Base-by-base conservation (phyloP, 2,329 filamentous ascomycete species). In the Graphiopsis chlorocephala region DNA sequence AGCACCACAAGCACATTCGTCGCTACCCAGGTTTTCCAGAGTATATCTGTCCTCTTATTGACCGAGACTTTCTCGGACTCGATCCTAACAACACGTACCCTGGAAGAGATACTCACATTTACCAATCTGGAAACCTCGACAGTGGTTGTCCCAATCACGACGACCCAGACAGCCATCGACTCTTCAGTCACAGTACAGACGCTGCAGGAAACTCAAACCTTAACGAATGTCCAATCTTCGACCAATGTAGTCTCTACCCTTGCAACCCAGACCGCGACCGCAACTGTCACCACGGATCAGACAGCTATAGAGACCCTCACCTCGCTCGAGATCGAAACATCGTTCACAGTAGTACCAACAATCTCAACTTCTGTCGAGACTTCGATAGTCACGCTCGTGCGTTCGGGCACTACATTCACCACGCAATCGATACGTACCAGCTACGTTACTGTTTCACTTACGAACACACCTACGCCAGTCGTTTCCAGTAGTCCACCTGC, bases 371-470 rank as follows among this genome's bases (percentile, higher is more conserved):
- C 50, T 20, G 6, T 53, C 10, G 56, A 64, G 26, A 48, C 50
- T 8, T 31, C 59, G 26, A 29, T 45, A 31, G 42, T 65, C 4
- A 63, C 64, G 5, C 42, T 61, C 17, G 23, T 58, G 0, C 50
- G 64, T 5, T 42, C 28, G 7, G 60, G 64, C 3, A 59, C 45
- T 5, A 65, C 64, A 12, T 65, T 50, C 38, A 60, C 61, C 15
- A 23, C 65, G 4, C 29, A 57, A 25, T 50, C 52, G 11, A 35
- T 60, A 12, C n/a, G 33, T 23, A 65, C 63, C 2, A 48, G 28
- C 23, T 59, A 55, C 31, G 55, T 56, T 15, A 61, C 52, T 42
- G 17, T 26, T 4, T 33, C 29, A 20, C 7, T 29, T 1, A 28
- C 50, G 28, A 53, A 20, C 2, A 10, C 17, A 31, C 26, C 26